Percentiles rank a stretch among this genome's conserved stretches.
Evolutionary conservation across 352 stramenopile genomes (phyloP).

Genomic region (Globisporangium polare): DNA sequence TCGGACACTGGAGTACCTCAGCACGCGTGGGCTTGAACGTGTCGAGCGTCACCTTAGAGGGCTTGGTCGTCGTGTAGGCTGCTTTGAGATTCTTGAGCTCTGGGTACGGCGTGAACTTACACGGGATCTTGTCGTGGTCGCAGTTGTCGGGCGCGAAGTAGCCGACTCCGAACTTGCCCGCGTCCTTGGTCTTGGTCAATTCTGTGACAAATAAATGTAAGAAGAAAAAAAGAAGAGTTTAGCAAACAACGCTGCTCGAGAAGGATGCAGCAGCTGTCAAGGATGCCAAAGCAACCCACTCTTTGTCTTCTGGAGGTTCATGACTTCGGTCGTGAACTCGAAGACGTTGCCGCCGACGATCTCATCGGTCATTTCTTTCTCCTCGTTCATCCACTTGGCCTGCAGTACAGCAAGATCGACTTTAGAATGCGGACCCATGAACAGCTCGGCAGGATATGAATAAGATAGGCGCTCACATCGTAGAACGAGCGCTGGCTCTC

Average conservation of each 20-base stretch:
- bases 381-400: constrained; percentile 75
- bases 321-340: constrained; percentile 62
- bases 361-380: constrained; percentile 57
- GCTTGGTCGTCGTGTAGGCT: constrained; percentile 59
- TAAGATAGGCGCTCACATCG: constrained; percentile 18
- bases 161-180: constrained; percentile 65
- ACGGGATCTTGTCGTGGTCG: constrained; percentile 48
- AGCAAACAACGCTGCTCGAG: not conserved
- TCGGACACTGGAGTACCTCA: constrained; percentile 36
- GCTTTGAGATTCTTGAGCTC: constrained; percentile 67
- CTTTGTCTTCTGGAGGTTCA: constrained; percentile 33
- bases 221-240: not conserved
- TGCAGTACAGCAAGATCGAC: not conserved
- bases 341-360: constrained; percentile 74
- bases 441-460: not conserved
- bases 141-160: constrained; percentile 73
- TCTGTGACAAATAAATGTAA: constrained; percentile 10
- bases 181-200: constrained; percentile 30
- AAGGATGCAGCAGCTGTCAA: not conserved
- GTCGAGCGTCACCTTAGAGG: constrained; percentile 37
- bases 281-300: constrained; percentile 18
- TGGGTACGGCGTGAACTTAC: constrained; percentile 61
- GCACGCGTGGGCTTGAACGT: constrained; percentile 31
- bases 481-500: constrained; percentile 63
- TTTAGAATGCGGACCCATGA: not conserved